A percentile compares a stretch with the other conserved stretches of the same genome.
Evolutionary conservation across 1,284 basidiomycete species (phyloP).

Genomic region (Irpex lacteus): DNA sequence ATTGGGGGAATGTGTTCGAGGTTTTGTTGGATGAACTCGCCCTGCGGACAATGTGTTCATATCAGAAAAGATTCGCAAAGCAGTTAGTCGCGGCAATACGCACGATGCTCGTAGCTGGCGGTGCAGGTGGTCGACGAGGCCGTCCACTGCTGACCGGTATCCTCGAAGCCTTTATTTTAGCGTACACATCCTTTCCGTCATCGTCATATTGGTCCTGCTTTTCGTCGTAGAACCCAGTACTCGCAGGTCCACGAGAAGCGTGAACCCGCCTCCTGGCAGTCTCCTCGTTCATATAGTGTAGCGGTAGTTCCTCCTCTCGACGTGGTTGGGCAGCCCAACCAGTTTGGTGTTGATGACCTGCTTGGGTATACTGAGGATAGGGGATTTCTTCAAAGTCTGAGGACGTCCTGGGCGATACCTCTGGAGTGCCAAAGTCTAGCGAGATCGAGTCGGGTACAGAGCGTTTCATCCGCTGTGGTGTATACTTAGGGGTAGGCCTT

Average conservation of each 20-base stretch:
- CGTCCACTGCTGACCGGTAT: constrained; percentile 59
- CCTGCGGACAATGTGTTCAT: constrained; percentile 39
- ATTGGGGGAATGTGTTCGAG: constrained; percentile 79
- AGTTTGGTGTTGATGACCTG: constrained; percentile 26
- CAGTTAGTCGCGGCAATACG: constrained; percentile 23
- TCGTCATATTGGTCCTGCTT: constrained; percentile 49
- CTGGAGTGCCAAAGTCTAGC: constrained; percentile 65
- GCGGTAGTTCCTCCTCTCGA: constrained; percentile 56
- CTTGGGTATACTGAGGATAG: constrained; percentile 45
- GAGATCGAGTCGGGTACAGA: constrained; percentile 44
- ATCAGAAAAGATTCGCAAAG: not conserved
- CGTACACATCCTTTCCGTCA: constrained; percentile 73
- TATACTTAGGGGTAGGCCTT: constrained; percentile 9
- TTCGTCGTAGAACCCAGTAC: constrained; percentile 33
- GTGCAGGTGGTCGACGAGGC: constrained; percentile 52
- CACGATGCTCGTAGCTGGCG: constrained; percentile 72
- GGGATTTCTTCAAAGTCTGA: constrained; percentile 71
- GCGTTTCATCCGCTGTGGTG: constrained; percentile 15
- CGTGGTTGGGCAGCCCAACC: constrained; percentile 32
- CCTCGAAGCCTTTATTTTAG: constrained; percentile 52
- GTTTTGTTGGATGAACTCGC: constrained; percentile 81
- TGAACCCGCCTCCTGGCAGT: constrained; percentile 56
- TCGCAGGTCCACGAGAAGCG: constrained; percentile 38
- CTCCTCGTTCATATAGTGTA: constrained; percentile 73
- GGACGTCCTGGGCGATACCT: constrained; percentile 37